These are phyloP conservation scores for Picochlorum sp. DNA, from an alignment of 139 green algal species.

Conservation along the genomic window DNA sequence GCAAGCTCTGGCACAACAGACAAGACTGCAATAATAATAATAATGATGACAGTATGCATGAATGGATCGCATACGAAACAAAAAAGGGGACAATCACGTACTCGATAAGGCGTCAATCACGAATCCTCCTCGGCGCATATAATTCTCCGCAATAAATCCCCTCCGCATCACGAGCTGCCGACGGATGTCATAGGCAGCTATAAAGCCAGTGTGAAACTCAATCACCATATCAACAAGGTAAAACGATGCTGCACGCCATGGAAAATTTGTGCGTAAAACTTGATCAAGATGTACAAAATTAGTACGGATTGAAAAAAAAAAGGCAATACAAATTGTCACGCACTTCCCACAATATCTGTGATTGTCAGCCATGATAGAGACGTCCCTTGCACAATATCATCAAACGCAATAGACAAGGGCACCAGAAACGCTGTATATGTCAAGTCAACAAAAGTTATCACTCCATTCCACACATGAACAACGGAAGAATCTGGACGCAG, in stretches of 20 bases:
- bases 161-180: not conserved
- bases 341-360: conserved; percentile 2
- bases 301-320: too few relatives aligned
- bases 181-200: conserved; percentile 3
- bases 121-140: conserved; percentile 4
- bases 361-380: conserved; percentile 15
- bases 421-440: conserved; percentile 30
- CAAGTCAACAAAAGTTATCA: conserved; percentile 14
- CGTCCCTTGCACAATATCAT: not conserved
- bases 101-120: conserved; percentile 8
- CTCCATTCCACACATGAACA: not conserved
- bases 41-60: not conserved
- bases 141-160: not conserved
- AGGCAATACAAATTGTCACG: not conserved
- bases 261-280: not conserved
- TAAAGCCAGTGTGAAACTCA: conserved; percentile 14
- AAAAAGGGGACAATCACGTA: not conserved
- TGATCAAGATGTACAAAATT: too few relatives aligned
- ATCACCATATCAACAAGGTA: conserved; percentile 10
- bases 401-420: conserved; percentile 19
- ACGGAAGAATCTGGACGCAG: not conserved
- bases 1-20: conserved; percentile 6
- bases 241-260: not conserved
- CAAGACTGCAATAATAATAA: not conserved
- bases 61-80: not conserved